Evolutionary conservation across 2,329 filamentous ascomycete species (phyloP).

Genomic region (Tolypocladium capitatum): DNA sequence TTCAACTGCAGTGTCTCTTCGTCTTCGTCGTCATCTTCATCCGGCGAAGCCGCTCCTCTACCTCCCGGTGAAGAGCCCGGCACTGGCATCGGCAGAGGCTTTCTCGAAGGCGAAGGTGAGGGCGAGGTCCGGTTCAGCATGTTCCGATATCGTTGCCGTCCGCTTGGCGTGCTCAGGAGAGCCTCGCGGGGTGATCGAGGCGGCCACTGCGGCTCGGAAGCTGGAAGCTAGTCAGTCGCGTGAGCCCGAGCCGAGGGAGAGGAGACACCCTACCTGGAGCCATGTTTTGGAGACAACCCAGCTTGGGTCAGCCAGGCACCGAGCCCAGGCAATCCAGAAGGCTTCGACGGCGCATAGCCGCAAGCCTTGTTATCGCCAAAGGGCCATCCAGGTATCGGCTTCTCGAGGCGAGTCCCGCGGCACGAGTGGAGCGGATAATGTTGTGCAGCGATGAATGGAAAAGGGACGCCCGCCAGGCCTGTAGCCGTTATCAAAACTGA

Average conservation of each 20-base stretch:
- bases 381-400: neutral
- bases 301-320: neutral
- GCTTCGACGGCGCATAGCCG: conserved; percentile 6
- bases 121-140: conserved; percentile 54
- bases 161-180: conserved; percentile 58
- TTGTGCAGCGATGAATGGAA: neutral
- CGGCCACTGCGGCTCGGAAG: conserved; percentile 47
- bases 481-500: neutral
- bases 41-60: conserved; percentile 22
- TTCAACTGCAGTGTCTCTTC: conserved; percentile 83
- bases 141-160: conserved; percentile 61
- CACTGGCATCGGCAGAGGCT: conserved; percentile 7
- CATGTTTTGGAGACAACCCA: conserved; percentile 2
- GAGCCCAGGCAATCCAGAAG: neutral
- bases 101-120: conserved; percentile 46
- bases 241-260: neutral
- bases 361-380: conserved; percentile 2
- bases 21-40: conserved; percentile 54
- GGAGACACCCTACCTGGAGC: conserved; percentile 4
- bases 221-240: conserved; percentile 7
- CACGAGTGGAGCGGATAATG: neutral
- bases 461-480: neutral
- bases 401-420: neutral
- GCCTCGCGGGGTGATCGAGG: conserved; percentile 53
- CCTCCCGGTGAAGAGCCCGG: conserved; percentile 5